Percentiles rank a stretch among this genome's conserved stretches.
Evolutionary conservation across 495 filamentous ascomycete species (phyloP).

Genomic region (Neurospora pannonica): DNA sequence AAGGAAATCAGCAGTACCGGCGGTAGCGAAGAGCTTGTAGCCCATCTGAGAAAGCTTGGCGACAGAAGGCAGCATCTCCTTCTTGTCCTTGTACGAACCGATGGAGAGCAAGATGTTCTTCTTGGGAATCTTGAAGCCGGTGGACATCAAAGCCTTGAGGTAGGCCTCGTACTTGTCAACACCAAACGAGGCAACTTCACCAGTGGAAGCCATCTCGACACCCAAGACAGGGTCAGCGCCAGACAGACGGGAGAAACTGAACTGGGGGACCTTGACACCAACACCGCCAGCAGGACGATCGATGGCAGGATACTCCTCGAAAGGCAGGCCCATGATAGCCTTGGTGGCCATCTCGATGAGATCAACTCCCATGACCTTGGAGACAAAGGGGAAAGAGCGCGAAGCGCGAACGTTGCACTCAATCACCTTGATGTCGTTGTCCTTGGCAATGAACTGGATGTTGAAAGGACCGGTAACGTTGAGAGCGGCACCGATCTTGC

Average conservation of each 20-base stretch:
- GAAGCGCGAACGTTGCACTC: constrained; percentile 97
- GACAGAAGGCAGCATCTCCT: constrained; percentile 91
- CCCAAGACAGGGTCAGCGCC: constrained; percentile 94
- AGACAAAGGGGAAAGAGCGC: constrained; percentile 94
- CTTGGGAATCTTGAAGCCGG: constrained; percentile 95
- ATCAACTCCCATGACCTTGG: constrained; percentile 97
- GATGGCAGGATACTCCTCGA: constrained; percentile 70
- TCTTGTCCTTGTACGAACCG: constrained; percentile 93
- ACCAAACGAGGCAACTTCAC: constrained; percentile 95
- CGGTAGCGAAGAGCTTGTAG: constrained; percentile 90
- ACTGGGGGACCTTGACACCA: constrained; percentile 96
- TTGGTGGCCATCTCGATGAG: constrained; percentile 98
- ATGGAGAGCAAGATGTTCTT: constrained; percentile 93
- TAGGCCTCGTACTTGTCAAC: constrained; percentile 95
- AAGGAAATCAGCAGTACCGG: constrained; percentile 91
- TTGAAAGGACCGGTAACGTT: constrained; percentile 97
- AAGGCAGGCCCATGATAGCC: constrained; percentile 80
- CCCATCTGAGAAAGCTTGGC: constrained; percentile 78
- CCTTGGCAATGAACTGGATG: constrained; percentile 99
- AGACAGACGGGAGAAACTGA: constrained; percentile 94
- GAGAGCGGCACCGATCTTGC: constrained; percentile 88
- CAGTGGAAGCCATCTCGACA: constrained; percentile 98
- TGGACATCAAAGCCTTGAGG: constrained; percentile 88
- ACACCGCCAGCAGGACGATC: constrained; percentile 73
- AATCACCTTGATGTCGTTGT: constrained; percentile 99